phyloP scores from a whole-genome alignment of 305 asterid species.

The Fraxinus velutina region DNA sequence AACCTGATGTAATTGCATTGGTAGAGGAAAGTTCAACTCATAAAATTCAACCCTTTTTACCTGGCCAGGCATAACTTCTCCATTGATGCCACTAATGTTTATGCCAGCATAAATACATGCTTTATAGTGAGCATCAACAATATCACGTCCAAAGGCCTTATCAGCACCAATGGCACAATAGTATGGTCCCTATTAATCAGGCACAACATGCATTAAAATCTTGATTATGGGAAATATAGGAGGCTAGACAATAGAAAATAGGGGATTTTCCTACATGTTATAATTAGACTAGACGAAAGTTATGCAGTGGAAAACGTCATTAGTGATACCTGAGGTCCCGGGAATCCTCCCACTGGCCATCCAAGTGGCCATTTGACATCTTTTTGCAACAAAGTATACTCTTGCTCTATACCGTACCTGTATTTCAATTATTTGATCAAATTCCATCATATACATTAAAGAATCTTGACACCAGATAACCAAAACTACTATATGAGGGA shows the following conservation, averaged over 20 bases:
- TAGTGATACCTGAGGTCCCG: slow-evolving; percentile 66
- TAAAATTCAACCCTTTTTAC: slow-evolving; percentile 24
- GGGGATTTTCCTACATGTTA: background rate
- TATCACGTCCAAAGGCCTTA: slow-evolving; percentile 77
- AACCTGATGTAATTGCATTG: background rate
- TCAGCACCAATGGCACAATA: slow-evolving; percentile 71
- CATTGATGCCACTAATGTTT: slow-evolving; percentile 69
- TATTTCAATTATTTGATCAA: background rate
- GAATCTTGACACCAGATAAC: background rate
- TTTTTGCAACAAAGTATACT: slow-evolving; percentile 64
- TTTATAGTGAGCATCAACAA: slow-evolving; percentile 69
- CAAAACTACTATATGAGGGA: background rate
- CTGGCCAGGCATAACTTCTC: slow-evolving; percentile 86
- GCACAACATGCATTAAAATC: background rate
- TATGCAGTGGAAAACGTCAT: background rate
- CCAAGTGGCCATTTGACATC: slow-evolving; percentile 67
- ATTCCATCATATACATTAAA: background rate
- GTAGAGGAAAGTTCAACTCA: background rate
- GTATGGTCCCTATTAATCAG: slow-evolving; percentile 60
- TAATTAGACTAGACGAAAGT: background rate
- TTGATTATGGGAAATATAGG: background rate
- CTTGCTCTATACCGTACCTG: slow-evolving; percentile 84
- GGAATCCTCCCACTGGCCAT: slow-evolving; percentile 77
- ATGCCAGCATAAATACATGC: slow-evolving; percentile 77
- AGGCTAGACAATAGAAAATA: background rate